A percentile compares a stretch with the other conserved stretches of the same genome.
These are phyloP conservation scores for Cystoderma amianthinum DNA, from an alignment of 768 basidiomycete genomes.

Conservation along the genomic window DNA sequence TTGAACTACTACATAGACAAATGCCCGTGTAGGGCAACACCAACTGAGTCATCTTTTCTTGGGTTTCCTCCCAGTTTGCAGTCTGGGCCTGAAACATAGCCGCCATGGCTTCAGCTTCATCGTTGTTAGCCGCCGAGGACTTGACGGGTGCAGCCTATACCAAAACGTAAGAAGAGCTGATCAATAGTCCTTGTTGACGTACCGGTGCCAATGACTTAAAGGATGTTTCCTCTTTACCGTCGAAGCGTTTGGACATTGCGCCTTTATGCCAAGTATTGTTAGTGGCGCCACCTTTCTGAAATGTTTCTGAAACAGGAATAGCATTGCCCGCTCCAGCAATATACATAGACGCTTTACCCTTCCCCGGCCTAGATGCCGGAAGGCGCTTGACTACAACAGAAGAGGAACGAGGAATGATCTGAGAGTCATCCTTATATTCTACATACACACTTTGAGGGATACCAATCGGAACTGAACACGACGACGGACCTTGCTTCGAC, in stretches of 20 bases:
- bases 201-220: conserved; percentile 24
- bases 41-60: conserved; percentile 99
- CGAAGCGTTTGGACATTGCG: conserved; percentile 86
- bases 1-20: conserved; percentile 59
- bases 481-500: conserved; percentile 77
- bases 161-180: conserved; percentile 6
- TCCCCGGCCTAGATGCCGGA: conserved; percentile 75
- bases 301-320: conserved; percentile 41
- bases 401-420: conserved; percentile 90
- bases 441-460: conserved; percentile 2
- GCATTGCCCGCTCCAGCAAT: conserved; percentile 39
- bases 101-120: conserved; percentile 94
- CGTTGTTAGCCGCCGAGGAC: conserved; percentile 48
- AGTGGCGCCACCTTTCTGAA: conserved; percentile 28
- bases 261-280: conserved; percentile 58
- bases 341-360: conserved; percentile 78
- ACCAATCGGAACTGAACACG: background rate
- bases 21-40: conserved; percentile 59
- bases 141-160: conserved; percentile 26
- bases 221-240: conserved; percentile 63
- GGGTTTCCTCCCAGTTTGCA: conserved; percentile 96
- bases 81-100: conserved; percentile 96
- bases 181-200: conserved; percentile 7
- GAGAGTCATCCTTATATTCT: conserved; percentile 92
- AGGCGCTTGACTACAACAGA: conserved; percentile 91